Evolutionary conservation across 208 protist species (phyloP).

Genomic region (Crithidia brevicula): DNA sequence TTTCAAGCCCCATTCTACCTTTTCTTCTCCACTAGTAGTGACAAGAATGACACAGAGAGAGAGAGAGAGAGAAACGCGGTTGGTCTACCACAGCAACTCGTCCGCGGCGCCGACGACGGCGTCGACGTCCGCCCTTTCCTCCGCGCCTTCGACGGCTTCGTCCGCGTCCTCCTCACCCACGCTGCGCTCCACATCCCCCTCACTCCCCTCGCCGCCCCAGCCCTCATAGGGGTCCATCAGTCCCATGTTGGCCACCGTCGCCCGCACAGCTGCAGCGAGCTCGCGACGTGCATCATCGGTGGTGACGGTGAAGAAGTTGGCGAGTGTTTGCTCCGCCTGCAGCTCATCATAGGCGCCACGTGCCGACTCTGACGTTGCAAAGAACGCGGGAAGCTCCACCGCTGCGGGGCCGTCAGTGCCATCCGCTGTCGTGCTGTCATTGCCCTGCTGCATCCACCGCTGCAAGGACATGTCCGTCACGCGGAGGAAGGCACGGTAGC

Average conservation of each 20-base stretch:
- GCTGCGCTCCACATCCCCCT: constrained; percentile 13
- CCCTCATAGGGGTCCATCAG: constrained; percentile 55
- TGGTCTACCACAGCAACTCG: constrained; percentile 40
- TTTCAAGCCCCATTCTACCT: too few relatives aligned
- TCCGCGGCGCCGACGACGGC: constrained; percentile 22
- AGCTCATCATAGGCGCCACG: constrained; percentile 12
- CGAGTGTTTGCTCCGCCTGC: constrained; percentile 15
- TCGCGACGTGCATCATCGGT: constrained; percentile 1
- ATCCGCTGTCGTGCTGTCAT: neutral
- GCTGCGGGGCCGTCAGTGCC: neutral
- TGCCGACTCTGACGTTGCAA: constrained; percentile 20
- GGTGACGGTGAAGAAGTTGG: constrained; percentile 20
- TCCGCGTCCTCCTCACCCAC: neutral
- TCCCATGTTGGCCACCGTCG: constrained; percentile 54
- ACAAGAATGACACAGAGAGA: too few relatives aligned
- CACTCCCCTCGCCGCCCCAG: constrained; percentile 21
- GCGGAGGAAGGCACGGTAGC: constrained; percentile 68
- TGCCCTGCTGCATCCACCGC: constrained; percentile 23
- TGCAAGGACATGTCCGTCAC: constrained; percentile 76
- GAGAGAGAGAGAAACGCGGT: too few relatives aligned
- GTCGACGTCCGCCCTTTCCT: constrained; percentile 32
- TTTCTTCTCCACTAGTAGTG: too few relatives aligned
- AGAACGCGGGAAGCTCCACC: constrained; percentile 30
- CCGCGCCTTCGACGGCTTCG: constrained; percentile 22
- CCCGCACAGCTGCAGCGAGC: constrained; percentile 43